Evolutionary conservation across 257 asterid genomes (phyloP).

Genomic region (Jacaranda mimosifolia): DNA sequence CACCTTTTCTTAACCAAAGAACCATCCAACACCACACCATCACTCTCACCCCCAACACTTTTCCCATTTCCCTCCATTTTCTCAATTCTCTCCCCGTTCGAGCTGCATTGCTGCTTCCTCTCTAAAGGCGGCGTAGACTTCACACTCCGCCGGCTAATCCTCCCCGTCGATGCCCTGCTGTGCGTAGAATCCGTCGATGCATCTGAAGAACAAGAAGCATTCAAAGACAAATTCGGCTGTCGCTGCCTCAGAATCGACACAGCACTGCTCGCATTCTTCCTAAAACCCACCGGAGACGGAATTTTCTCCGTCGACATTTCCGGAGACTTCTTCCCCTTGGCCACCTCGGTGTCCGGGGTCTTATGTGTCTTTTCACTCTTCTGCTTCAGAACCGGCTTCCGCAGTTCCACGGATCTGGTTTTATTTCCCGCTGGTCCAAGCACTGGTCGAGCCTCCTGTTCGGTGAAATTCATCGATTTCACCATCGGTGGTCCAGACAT

Average conservation of each 20-base stretch:
- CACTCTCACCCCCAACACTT: slow-evolving; percentile 53
- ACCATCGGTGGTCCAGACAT: slow-evolving; percentile 86
- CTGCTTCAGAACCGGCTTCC: slow-evolving; percentile 60
- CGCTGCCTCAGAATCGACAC: slow-evolving; percentile 67
- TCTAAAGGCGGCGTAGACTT: slow-evolving; percentile 40
- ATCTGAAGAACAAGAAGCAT: slow-evolving; percentile 93
- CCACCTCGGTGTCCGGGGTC: slow-evolving; percentile 46
- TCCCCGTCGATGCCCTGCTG: slow-evolving; percentile 91
- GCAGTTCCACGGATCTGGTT: slow-evolving; percentile 68
- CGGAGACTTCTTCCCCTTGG: slow-evolving; percentile 57
- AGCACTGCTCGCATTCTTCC: slow-evolving; percentile 58
- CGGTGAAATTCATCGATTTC: slow-evolving; percentile 59
- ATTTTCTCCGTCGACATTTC: slow-evolving; percentile 38
- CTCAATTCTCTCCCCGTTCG: slow-evolving; percentile 49
- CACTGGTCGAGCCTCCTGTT: slow-evolving; percentile 76
- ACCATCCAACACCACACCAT: slow-evolving; percentile 50
- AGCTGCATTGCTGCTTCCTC: slow-evolving; percentile 63
- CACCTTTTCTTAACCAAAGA: slow-evolving; percentile 75
- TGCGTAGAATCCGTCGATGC: slow-evolving; percentile 92
- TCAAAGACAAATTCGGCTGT: slow-evolving; percentile 68
- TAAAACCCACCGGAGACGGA: slow-evolving; percentile 52
- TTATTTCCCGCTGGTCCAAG: slow-evolving; percentile 89
- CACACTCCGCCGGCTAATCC: slow-evolving; percentile 55
- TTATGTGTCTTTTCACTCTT: slow-evolving; percentile 48
- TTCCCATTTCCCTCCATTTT: slow-evolving; percentile 51